Base-by-base conservation (phyloP, 2,329 filamentous ascomycete species). In the Apiospora kogelbergensis region DNA sequence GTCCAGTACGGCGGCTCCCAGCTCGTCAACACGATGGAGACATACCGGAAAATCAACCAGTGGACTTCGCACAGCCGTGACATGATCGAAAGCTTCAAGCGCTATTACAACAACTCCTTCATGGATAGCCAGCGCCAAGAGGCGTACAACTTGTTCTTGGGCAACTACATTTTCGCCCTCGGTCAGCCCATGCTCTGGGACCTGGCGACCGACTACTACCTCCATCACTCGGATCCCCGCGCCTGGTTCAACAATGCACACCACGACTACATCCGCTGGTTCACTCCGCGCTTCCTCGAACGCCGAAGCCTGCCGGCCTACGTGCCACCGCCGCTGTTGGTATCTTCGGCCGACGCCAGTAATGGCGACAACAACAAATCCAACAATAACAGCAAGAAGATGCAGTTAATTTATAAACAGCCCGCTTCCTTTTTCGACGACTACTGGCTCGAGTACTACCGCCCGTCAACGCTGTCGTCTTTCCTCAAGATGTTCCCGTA, bases 21-120 rank as follows among this genome's bases (percentile, higher is more conserved):
- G 80, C 87, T 99, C 0, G 96, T 99, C 75, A 99, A 99, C 78
- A 99, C 96, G 0, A 98, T 99, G 95, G 95, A 97, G 73, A 99
- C 96, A 5, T 99, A 99, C 79, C 92, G 96, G 69, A 98, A 98
- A 81, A 97, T 98, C 79, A 98, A 98, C 74, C 95, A 98, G 79
- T 99, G 96, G 96, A 97, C 94, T 30, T 97, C 94, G 75, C 94
- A 97, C 79, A 98, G 95, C 2, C 89, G 96, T 73, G 96, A 99
- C 79, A 98, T 99, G 95, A 95, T 99, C 26, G 96, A 99, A 81
- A 97, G 94, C 79, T 98, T 99, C 84, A 99, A 98, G 80, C 89
- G 96, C 37, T 99, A 98, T 80, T 99, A 99, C 80, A 97, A 98
- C 82, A 99, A 99, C 77, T 97, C 95, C 0, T 99, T 99, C 78